Evolutionary conservation across 768 basidiomycete species (phyloP).

Genomic region (Mycena kentingensis): DNA sequence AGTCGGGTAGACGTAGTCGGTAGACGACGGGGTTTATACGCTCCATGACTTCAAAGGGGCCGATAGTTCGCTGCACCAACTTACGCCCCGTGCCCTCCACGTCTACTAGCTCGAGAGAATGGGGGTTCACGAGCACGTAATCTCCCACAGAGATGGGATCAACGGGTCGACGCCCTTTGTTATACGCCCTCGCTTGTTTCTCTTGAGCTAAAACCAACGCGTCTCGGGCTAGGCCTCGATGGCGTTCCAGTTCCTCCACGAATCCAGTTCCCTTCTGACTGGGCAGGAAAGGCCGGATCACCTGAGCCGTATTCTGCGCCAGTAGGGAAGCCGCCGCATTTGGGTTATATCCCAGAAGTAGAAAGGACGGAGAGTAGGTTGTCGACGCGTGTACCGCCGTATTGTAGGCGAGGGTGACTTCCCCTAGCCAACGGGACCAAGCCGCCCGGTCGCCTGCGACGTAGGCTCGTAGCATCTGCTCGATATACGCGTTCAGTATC

Average conservation of each 20-base stretch:
- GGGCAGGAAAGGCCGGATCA: constrained; percentile 1
- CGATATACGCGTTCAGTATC: constrained; percentile 30
- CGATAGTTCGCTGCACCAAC: constrained; percentile 23
- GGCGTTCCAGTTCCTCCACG: background rate
- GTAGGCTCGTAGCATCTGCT: too few relatives aligned
- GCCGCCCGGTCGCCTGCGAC: constrained; percentile 21
- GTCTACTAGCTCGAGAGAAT: constrained; percentile 25
- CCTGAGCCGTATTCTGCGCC: background rate
- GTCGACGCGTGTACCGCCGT: constrained; percentile 28
- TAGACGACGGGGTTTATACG: constrained; percentile 24
- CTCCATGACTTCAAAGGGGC: constrained; percentile 29
- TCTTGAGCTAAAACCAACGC: constrained; percentile 24
- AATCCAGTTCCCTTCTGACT: constrained; percentile 7
- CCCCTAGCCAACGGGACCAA: constrained; percentile 30
- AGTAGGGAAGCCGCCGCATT: constrained; percentile 3
- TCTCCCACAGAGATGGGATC: background rate
- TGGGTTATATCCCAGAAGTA: constrained; percentile 31
- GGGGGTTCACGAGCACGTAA: constrained; percentile 27
- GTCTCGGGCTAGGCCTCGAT: constrained; percentile 14
- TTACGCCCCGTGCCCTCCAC: constrained; percentile 26
- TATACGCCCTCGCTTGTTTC: constrained; percentile 22
- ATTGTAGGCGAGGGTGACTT: constrained; percentile 34
- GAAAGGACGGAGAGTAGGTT: constrained; percentile 25
- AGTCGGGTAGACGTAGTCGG: constrained; percentile 21
- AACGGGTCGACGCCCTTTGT: constrained; percentile 14